phyloP scores from a whole-genome alignment of 306 rosid genomes.

The Castanospermum australe region DNA sequence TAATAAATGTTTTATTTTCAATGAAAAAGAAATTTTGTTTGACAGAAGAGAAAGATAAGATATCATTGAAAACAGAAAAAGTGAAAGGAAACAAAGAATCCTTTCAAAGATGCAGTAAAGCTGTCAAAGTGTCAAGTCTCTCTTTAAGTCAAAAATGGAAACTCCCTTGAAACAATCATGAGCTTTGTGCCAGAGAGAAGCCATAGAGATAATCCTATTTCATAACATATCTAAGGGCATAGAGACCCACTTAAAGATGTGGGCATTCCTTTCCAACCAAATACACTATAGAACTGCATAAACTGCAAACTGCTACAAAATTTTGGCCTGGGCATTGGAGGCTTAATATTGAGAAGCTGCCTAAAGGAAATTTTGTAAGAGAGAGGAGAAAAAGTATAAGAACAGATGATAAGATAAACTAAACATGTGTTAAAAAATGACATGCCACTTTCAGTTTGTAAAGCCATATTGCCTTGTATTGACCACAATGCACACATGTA shows the following conservation, averaged over 20 bases:
- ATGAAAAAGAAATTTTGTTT: too few species aligned
- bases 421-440: slow-evolving; percentile 10
- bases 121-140: background rate
- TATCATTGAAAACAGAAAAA: background rate
- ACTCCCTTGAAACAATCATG: too few species aligned
- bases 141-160: background rate
- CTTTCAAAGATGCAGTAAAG: background rate
- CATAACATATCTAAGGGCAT: too few species aligned
- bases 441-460: background rate
- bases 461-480: slow-evolving; percentile 6
- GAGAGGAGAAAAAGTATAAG: background rate
- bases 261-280: slow-evolving; percentile 12
- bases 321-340: background rate
- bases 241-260: too few species aligned
- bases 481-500: background rate
- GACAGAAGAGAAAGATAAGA: too few species aligned
- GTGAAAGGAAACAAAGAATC: background rate
- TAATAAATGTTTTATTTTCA: too few species aligned
- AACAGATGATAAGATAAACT: background rate
- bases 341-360: slow-evolving; percentile 1
- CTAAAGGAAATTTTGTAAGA: background rate
- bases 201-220: too few species aligned
- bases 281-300: background rate
- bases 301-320: background rate
- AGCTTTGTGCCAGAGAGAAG: too few species aligned